Conservation (phyloP, 805 yeast species). For the Pichia sporocuriosa region DNA sequence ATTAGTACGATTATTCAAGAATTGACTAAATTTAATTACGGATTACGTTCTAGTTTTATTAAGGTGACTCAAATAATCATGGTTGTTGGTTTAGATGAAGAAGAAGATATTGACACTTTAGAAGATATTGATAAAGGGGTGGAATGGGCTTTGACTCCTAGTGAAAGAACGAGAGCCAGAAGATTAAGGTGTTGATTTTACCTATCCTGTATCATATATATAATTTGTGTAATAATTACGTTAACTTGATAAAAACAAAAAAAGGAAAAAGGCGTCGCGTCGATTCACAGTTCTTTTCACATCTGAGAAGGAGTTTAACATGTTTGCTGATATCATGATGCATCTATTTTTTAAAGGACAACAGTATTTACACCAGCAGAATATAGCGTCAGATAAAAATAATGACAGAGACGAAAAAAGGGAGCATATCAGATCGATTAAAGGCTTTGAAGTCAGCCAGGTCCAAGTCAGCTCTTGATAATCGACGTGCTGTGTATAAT, state of each 20-base stretch:
- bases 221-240: too few species aligned
- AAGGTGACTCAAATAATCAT: slow-evolving; percentile 80
- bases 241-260: too few species aligned
- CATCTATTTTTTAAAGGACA: too few species aligned
- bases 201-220: too few species aligned
- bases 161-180: slow-evolving; percentile 62
- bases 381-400: too few species aligned
- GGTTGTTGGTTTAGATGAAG: slow-evolving; percentile 76
- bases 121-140: slow-evolving; percentile 18
- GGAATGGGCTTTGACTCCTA: slow-evolving; percentile 72
- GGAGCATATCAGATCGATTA: neutral
- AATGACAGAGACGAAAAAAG: too few species aligned
- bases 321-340: too few species aligned
- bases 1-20: slow-evolving; percentile 66
- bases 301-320: too few species aligned
- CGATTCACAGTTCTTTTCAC: too few species aligned
- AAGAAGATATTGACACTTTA: slow-evolving; percentile 32
- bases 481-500: slow-evolving; percentile 11
- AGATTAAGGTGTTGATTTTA: too few species aligned
- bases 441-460: slow-evolving; percentile 6
- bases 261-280: too few species aligned
- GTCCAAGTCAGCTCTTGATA: slow-evolving; percentile 5
- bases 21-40: slow-evolving; percentile 65
- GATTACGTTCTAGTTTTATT: slow-evolving; percentile 68
- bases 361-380: too few species aligned